phyloP scores from a whole-genome alignment of 2,329 filamentous ascomycete species.

The Fusarium nisikadoi region DNA sequence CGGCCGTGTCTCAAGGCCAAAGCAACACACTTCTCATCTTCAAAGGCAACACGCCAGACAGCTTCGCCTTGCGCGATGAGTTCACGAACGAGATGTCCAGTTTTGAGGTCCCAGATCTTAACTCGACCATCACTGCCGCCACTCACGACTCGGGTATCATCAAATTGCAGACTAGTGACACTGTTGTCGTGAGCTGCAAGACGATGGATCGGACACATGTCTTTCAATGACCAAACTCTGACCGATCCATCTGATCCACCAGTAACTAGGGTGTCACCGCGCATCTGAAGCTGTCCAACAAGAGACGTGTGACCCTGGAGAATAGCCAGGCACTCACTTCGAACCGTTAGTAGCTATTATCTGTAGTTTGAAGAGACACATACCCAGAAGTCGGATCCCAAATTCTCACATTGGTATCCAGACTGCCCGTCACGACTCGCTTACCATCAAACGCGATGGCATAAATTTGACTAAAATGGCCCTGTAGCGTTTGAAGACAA shows the following conservation, averaged over 20 bases:
- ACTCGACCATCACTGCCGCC: slow-evolving; percentile 97
- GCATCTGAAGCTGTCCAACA: slow-evolving; percentile 96
- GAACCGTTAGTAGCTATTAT: slow-evolving; percentile 46
- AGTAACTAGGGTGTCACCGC: slow-evolving; percentile 92
- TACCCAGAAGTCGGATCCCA: slow-evolving; percentile 93
- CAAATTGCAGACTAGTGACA: slow-evolving; percentile 96
- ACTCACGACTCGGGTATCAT: slow-evolving; percentile 93
- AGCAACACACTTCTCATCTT: slow-evolving; percentile 97
- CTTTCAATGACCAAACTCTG: slow-evolving; percentile 92
- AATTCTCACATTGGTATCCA: slow-evolving; percentile 96
- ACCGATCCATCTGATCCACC: slow-evolving; percentile 97
- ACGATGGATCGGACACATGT: slow-evolving; percentile 91
- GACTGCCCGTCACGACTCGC: slow-evolving; percentile 91
- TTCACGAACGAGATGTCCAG: slow-evolving; percentile 89
- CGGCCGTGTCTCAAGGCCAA: slow-evolving; percentile 86
- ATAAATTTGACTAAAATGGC: slow-evolving; percentile 99
- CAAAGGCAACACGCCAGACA: slow-evolving; percentile 97
- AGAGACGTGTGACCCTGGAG: slow-evolving; percentile 97
- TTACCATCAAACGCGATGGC: slow-evolving; percentile 97
- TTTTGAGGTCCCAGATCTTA: slow-evolving; percentile 97
- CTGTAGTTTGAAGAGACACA: slow-evolving; percentile 50
- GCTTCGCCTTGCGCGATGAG: slow-evolving; percentile 91
- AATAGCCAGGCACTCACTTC: slow-evolving; percentile 83
- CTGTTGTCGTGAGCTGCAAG: slow-evolving; percentile 98
- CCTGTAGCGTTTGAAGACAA: slow-evolving; percentile 88